Base-by-base conservation (phyloP, 1,139 yeast genomes). In the Candida sanyaensis region DNA sequence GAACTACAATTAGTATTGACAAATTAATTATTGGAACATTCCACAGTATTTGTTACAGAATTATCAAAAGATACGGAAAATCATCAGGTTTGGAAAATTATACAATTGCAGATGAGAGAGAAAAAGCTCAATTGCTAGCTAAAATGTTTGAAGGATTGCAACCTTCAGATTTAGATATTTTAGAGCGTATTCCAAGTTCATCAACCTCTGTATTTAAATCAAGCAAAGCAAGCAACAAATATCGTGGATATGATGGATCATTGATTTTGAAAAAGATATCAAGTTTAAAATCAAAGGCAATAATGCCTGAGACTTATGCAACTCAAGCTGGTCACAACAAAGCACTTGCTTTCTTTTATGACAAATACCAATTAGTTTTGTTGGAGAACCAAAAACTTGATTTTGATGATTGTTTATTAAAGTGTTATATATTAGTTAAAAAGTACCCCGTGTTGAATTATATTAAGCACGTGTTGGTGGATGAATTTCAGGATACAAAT, bases 401-500 rank as follows among this genome's bases (percentile, higher is more conserved):
- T 63, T 92, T 89, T 64, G 98, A 92, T 62, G 98, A 92, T 61
- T 75, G 95, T 46, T 69, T 93, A 34, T 62, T 88, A 29, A 68
- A 73, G 45, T 78, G 91, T 33, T 69, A 75, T 51, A 62, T 68
- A 10, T 65, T 91, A 13, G 58, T 90, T n/a, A 57, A 68, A 1
- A 55, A 61, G 21, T 63, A 68, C 47, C 71, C 75, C 0, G 79
- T 83, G 21, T 68, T 86, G 21, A 69, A 71, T 2, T 69, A 71
- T 46, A 69, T 88, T 6, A 71, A 80, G 52, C 93, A 89, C 57
- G 92, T 91, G 0, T 71, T 93, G 23, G 90, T 93, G 3, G 99
- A 93, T 65, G 99, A 93, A 63, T 93, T 89, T 58, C 99, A 93
- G 66, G 99, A 93, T 59, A 91, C 97, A 0, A 90, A 88, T 56